Evolutionary conservation across 306 rosid species (phyloP), one percentile per base, ranked within the genome.

Genomic region (Cicer chorassanicum): DNA sequence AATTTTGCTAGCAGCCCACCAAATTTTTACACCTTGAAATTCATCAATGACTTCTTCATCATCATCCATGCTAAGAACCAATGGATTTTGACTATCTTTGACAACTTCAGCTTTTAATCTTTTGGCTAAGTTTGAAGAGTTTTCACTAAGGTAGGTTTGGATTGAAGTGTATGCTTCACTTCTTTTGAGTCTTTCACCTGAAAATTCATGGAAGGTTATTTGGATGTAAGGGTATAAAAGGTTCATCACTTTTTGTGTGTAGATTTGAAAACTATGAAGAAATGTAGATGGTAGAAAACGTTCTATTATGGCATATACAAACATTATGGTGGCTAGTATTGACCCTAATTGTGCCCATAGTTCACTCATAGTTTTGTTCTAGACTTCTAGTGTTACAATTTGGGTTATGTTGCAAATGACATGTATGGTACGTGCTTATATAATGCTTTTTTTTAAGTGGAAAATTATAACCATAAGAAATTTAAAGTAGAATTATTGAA

Each of bases 1-100:
- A 0, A 8, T 68, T 57, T 84, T 80, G 21, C 43, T 73, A 0
- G 81, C 74, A 60, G 68, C 72, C 95, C 95, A 90, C 92, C 90
- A 82, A 1, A 87, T 73, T 36, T 84, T 74, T 0, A 86, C 71
- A 2, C 89, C 89, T 57, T 84, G 0, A 38, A 72, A 89, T 34
- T 82, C 86, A 4, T 89, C 89, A 0, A 72, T 80, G 7, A 91
- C 88, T n/a, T 87, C 93, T 69, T 88, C 87, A 29, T 79, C 81
- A 16, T 88, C 90, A 9, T 85, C 96, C 78, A 87, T 65, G 74
- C 65, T 78, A 0, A 88, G 90, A 1, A 84, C 80, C 5, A 82
- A 6, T 5, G 77, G 82, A 12, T 86, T 82, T 63, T 87, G 87
- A 81, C 78, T 81, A 8, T 79, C 78, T 54, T 84, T 85, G 40